Conservation (phyloP, 225 moss, liverwort and hornwort species). For the Bryum argenteum region DNA sequence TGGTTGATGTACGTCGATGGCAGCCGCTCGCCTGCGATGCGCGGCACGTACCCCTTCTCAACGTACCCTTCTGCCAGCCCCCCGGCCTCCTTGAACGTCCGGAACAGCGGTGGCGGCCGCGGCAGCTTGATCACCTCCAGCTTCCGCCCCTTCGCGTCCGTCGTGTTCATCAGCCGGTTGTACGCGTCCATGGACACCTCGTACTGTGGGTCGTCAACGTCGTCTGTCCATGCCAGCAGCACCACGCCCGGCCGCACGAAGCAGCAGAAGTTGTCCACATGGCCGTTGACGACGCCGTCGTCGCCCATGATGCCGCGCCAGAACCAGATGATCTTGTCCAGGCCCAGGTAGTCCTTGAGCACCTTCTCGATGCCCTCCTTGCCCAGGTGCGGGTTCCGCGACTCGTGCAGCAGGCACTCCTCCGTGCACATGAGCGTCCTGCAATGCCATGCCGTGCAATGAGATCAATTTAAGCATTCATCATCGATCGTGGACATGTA, state of each 20-base stretch:
- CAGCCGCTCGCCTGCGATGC: constrained; percentile 51
- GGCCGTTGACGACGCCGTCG: constrained; percentile 64
- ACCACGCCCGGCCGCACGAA: constrained; percentile 59
- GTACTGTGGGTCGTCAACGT: constrained; percentile 54
- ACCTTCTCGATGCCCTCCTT: constrained; percentile 54
- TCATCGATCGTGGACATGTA: too few species aligned
- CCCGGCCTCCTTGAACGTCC: constrained; percentile 56
- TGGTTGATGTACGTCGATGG: constrained; percentile 65
- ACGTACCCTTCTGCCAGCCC: constrained; percentile 53
- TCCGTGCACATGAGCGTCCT: constrained; percentile 68
- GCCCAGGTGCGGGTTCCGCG: constrained; percentile 54
- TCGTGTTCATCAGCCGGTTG: constrained; percentile 36
- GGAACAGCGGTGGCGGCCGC: constrained; percentile 57
- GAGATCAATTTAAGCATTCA: neutral
- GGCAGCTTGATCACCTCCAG: constrained; percentile 55
- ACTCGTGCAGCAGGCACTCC: constrained; percentile 53
- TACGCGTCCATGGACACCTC: constrained; percentile 58
- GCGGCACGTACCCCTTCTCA: constrained; percentile 56
- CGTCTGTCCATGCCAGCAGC: constrained; percentile 57
- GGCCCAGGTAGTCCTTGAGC: constrained; percentile 50
- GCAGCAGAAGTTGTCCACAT: constrained; percentile 66
- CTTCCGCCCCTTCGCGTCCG: constrained; percentile 46
- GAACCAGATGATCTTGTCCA: constrained; percentile 64
- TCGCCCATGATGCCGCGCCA: constrained; percentile 71
- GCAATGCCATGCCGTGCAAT: neutral